Evolutionary conservation across 1,139 yeast species (phyloP).

Genomic region (Geotrichum reessii): DNA sequence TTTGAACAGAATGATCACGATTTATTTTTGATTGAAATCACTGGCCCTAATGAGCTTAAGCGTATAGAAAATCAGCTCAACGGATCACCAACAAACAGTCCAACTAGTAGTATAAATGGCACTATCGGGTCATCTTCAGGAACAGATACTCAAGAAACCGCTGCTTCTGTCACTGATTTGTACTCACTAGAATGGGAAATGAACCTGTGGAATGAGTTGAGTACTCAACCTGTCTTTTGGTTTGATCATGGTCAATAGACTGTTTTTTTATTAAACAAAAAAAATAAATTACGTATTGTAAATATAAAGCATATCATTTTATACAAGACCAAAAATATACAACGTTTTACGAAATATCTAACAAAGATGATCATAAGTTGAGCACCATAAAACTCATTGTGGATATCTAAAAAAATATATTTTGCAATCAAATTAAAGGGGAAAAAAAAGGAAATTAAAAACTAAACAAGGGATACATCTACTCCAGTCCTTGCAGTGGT

Average conservation of each 20-base stretch:
- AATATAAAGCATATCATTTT: background rate
- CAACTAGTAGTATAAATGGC: background rate
- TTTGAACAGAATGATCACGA: background rate
- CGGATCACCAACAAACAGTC: background rate
- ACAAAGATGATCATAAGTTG: background rate
- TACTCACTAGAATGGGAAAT: background rate
- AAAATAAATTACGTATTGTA: background rate
- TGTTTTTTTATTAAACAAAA: too few species aligned
- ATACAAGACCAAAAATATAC: background rate
- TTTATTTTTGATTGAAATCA: background rate
- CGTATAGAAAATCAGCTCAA: background rate
- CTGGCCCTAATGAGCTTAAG: background rate
- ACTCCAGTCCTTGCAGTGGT: background rate
- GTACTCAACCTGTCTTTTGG: background rate
- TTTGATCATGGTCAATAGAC: background rate
- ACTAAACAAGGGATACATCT: background rate
- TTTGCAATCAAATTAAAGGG: too few species aligned
- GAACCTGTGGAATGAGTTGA: background rate
- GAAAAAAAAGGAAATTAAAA: background rate
- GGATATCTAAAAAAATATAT: background rate
- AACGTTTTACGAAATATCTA: too few species aligned
- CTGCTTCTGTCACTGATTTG: background rate
- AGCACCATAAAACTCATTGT: too few species aligned
- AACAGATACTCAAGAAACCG: background rate
- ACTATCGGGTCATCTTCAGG: background rate